Conservation (phyloP, 2,329 filamentous ascomycete genomes). For the Chalara sp. region DNA sequence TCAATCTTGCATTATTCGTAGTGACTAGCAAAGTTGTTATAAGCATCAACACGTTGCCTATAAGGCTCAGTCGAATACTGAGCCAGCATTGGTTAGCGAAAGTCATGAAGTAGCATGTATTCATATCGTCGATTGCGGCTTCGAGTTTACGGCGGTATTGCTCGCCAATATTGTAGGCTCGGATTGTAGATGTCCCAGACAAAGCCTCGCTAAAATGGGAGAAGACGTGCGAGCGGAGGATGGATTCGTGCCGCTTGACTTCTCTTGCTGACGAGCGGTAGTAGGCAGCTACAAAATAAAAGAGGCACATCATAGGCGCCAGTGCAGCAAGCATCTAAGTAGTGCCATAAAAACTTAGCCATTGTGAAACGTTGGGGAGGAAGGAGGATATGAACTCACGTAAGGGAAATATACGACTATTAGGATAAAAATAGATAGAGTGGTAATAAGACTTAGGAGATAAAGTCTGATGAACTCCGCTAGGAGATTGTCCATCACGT, state of each 20-base stretch:
- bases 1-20: slow-evolving; percentile 53
- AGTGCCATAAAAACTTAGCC: no score
- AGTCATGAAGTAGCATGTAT: slow-evolving; percentile 61
- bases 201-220: slow-evolving; percentile 60
- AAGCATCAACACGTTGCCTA: slow-evolving; percentile 55
- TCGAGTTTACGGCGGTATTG: slow-evolving; percentile 49
- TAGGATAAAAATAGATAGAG: slow-evolving; percentile 75
- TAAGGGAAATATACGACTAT: slow-evolving; percentile 94
- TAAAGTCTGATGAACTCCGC: slow-evolving; percentile 66
- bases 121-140: slow-evolving; percentile 56
- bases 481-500: slow-evolving; percentile 88
- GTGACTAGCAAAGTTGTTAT: slow-evolving; percentile 59
- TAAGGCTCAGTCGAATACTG: slow-evolving; percentile 52
- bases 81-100: slow-evolving; percentile 65
- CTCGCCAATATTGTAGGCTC: slow-evolving; percentile 55
- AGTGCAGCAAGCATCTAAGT: no score
- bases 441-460: slow-evolving; percentile 72
- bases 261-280: slow-evolving; percentile 62
- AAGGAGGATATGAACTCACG: slow-evolving; percentile 38
- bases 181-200: slow-evolving; percentile 53
- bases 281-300: slow-evolving; percentile 58
- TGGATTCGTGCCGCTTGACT: slow-evolving; percentile 61
- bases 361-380: no score
- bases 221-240: slow-evolving; percentile 59
- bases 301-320: slow-evolving; percentile 34